Conservation (phyloP, 306 rosid genomes). For the Mimosa pudica region DNA sequence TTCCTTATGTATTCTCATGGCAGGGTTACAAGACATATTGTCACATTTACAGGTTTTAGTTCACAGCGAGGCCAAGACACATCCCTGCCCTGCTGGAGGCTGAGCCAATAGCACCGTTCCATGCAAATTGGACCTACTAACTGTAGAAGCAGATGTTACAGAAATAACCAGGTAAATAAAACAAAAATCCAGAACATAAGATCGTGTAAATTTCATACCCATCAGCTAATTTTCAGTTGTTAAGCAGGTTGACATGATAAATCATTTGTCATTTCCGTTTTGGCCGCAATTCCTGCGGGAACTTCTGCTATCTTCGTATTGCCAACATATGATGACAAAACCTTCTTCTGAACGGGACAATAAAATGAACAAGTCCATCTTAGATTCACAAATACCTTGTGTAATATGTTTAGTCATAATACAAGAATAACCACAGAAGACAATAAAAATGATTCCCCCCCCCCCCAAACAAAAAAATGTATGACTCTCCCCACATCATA, state of each 20-base stretch:
- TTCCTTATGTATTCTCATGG: conserved; percentile 27
- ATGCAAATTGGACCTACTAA: conserved; percentile 32
- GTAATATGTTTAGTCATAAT: conserved; percentile 9
- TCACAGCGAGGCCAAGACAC: conserved; percentile 19
- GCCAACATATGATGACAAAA: conserved; percentile 59
- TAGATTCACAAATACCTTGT: conserved; percentile 4
- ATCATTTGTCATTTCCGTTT: conserved; percentile 44
- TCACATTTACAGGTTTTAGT: conserved; percentile 35
- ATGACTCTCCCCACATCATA: neutral
- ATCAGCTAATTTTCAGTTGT: conserved; percentile 43
- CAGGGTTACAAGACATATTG: conserved; percentile 34
- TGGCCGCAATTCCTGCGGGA: conserved; percentile 46
- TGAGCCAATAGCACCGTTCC: conserved; percentile 34
- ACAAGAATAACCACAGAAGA: conserved; percentile 1
- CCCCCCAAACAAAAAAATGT: neutral
- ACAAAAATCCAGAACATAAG: neutral
- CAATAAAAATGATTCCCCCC: neutral
- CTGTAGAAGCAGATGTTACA: conserved; percentile 28
- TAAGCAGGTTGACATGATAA: conserved; percentile 58
- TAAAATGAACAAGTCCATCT: conserved; percentile 24
- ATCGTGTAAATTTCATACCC: conserved; percentile 36
- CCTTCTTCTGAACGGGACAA: conserved; percentile 56
- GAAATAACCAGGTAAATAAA: conserved; percentile 16
- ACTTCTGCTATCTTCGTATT: conserved; percentile 44
- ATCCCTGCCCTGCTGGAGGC: conserved; percentile 31